phyloP scores from a whole-genome alignment of 306 rosid genomes.

The Benincasa hispida region DNA sequence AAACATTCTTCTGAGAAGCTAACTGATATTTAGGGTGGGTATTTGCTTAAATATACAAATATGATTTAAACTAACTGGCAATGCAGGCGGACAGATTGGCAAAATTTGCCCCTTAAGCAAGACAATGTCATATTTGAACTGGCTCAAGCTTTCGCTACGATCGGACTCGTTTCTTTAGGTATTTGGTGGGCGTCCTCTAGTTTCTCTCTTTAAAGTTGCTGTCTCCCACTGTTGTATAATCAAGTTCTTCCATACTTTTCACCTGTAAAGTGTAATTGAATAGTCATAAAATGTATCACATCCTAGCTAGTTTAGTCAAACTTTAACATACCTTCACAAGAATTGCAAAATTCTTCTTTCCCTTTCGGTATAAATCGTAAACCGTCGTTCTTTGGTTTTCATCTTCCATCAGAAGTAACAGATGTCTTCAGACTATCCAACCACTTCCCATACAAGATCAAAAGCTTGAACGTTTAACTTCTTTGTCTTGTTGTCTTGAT shows the following conservation, averaged over 20 bases:
- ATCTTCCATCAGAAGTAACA: neutral
- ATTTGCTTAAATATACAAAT: neutral
- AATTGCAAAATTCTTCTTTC: neutral
- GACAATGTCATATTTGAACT: constrained; percentile 3
- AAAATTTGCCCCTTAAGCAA: neutral
- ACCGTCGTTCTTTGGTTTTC: neutral
- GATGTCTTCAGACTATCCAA: neutral
- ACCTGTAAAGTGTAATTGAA: constrained; percentile 15
- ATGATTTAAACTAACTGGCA: neutral
- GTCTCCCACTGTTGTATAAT: neutral
- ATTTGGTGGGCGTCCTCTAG: constrained; percentile 5
- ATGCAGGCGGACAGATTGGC: constrained; percentile 11
- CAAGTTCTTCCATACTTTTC: constrained; percentile 12
- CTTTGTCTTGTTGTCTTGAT: neutral
- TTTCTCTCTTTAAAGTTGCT: constrained; percentile 3
- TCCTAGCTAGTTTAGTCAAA: constrained; percentile 2
- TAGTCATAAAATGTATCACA: constrained; percentile 6
- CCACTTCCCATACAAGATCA: neutral
- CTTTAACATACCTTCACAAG: neutral
- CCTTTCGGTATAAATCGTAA: neutral
- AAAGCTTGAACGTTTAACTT: neutral
- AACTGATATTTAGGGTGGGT: too few relatives aligned
- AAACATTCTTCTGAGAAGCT: neutral
- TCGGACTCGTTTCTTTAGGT: neutral
- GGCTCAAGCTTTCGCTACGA: constrained; percentile 8